Evolutionary conservation across 2,329 filamentous ascomycete species (phyloP).

Genomic region (Alternaria postmessia): DNA sequence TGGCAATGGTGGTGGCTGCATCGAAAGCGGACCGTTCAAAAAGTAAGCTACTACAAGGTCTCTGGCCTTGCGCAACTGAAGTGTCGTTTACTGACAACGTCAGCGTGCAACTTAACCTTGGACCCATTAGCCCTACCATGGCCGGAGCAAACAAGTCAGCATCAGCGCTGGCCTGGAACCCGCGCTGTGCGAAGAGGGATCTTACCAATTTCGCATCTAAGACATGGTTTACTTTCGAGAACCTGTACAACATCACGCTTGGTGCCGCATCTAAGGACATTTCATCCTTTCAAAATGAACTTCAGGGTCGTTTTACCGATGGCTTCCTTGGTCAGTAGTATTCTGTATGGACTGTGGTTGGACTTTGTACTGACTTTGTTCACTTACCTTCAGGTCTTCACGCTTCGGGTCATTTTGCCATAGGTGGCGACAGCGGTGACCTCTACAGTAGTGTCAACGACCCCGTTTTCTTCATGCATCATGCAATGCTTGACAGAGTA

Average conservation of each 20-base stretch:
- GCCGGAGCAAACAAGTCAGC: conserved; percentile 20
- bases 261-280: conserved; percentile 59
- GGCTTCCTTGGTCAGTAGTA: conserved; percentile 15
- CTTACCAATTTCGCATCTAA: conserved; percentile 36
- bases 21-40: conserved; percentile 33
- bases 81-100: not conserved
- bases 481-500: conserved; percentile 56
- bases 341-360: not conserved
- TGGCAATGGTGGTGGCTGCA: conserved; percentile 33
- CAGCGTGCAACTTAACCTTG: conserved; percentile 33
- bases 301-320: conserved; percentile 24
- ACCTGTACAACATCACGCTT: conserved; percentile 56
- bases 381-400: conserved; percentile 46
- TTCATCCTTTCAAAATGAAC: conserved; percentile 44
- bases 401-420: conserved; percentile 48
- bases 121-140: conserved; percentile 25
- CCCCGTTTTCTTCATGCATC: conserved; percentile 58
- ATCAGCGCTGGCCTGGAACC: conserved; percentile 29
- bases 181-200: conserved; percentile 47
- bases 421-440: conserved; percentile 48
- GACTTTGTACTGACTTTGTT: not conserved
- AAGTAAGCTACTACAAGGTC: conserved; percentile 28
- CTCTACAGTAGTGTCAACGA: conserved; percentile 57
- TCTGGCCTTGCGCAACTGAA: not conserved
- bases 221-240: conserved; percentile 29